Base-by-base conservation (phyloP, 768 basidiomycete species). In the Lactarius hatsudake region DNA sequence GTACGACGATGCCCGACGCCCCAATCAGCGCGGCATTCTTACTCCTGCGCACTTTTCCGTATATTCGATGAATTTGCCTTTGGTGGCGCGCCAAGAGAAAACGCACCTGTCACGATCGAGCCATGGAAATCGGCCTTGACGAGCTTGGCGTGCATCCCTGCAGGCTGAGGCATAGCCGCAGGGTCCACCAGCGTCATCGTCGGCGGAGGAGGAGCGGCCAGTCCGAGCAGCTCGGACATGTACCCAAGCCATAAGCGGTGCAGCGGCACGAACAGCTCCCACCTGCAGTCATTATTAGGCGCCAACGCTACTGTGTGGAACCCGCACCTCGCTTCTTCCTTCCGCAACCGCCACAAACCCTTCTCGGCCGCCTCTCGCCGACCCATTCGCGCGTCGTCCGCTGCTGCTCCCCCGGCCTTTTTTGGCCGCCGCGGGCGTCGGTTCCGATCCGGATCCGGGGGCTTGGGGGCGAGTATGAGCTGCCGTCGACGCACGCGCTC, bases 111-210 rank as follows among this genome's bases (percentile, higher is more conserved):
- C 69, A 96, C 79, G 38, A 92, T 79, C 5, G 89, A 87, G 1
- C 95, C 95, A 68, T 92, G 89, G 64, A 93, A 87, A 76, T 96
- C 94, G 0, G 95, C 94, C 73, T 96, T 97, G 58, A 94, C 83
- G 2, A 96, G 80, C 72, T 94, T 96, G 0, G 88, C 84, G 61
- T 95, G 93, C 83, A 94, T 87, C 1, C 78, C 77, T 2, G 85
- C 79, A 1, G 84, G 78, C 54, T 78, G 81, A 0, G 89, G 88
- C 77, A 87, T 81, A 45, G 65, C 65, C 12, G 62, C 20, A 20
- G 73, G 45, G 42, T 57, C 15, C 23, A 32, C 30, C 9, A 76
- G 63, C 0, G 73, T 66, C 13, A n/a, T n/a, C 13, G 74, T 38
- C 36, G 36, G 36, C 36, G 36, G 36, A 13, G 36, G 59, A 5